phyloP scores from a whole-genome alignment of 495 filamentous ascomycete genomes.

The Amorphotheca resinae region DNA sequence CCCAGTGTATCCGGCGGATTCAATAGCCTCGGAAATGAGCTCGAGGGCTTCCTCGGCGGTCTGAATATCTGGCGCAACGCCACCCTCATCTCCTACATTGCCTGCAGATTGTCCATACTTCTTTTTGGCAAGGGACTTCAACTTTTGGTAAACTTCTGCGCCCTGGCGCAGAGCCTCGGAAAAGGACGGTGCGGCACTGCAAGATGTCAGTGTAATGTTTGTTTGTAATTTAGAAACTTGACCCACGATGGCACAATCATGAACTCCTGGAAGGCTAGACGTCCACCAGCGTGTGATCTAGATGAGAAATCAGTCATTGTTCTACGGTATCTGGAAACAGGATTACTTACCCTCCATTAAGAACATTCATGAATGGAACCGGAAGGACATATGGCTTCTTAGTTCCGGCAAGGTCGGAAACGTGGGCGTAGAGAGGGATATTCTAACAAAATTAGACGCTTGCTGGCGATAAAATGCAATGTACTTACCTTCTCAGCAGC shows the following conservation, averaged over 20 bases:
- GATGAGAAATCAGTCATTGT: conserved; percentile 23
- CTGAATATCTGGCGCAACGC: conserved; percentile 98
- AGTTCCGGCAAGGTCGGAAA: conserved; percentile 96
- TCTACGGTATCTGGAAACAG: neutral
- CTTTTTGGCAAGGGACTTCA: conserved; percentile 97
- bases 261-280: conserved; percentile 99
- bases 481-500: conserved; percentile 78
- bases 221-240: conserved; percentile 6
- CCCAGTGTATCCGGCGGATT: conserved; percentile 88
- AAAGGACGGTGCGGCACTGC: conserved; percentile 60
- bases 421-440: conserved; percentile 93
- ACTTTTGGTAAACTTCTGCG: conserved; percentile 93
- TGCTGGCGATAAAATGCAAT: neutral
- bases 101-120: conserved; percentile 98
- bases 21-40: conserved; percentile 89
- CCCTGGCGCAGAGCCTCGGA: conserved; percentile 92
- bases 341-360: conserved; percentile 72
- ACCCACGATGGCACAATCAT: conserved; percentile 93
- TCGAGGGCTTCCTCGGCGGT: conserved; percentile 92
- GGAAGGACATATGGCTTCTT: conserved; percentile 99
- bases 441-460: conserved; percentile 29
- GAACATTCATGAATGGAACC: conserved; percentile 99
- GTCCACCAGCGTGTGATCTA: conserved; percentile 91
- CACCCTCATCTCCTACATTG: conserved; percentile 98
- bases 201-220: conserved; percentile 1